These are phyloP conservation scores for Cafeteria roenbergensis DNA, from an alignment of 108 stramenopile species.

Conservation along the genomic window DNA sequence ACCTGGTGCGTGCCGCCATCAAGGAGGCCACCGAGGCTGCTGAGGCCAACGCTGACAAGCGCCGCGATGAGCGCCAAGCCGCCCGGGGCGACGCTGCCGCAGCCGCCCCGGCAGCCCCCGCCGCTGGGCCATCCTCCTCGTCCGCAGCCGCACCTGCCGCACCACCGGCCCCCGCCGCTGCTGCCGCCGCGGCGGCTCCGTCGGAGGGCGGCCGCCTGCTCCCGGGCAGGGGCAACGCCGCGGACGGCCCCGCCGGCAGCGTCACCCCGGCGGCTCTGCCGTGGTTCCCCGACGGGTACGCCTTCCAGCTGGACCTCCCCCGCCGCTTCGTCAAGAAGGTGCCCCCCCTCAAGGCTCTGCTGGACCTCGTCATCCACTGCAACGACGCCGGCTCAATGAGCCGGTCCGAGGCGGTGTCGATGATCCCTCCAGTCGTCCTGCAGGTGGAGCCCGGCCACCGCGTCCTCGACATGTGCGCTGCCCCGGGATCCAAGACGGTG, in stretches of 20 bases:
- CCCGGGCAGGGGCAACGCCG: not conserved
- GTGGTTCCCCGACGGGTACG: not conserved
- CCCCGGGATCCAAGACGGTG: constrained; percentile 91
- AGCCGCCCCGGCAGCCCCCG: too few species aligned
- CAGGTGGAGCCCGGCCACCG: constrained; percentile 58
- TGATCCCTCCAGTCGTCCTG: constrained; percentile 91
- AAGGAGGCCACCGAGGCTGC: not conserved
- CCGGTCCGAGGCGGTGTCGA: constrained; percentile 91
- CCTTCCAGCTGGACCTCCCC: not conserved
- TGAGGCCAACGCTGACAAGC: not conserved
- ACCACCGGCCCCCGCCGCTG: too few species aligned
- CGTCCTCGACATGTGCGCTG: constrained; percentile 90
- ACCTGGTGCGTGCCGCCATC: not conserved
- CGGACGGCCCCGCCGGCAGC: not conserved
- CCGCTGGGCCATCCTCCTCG: too few species aligned
- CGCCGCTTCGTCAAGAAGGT: constrained; percentile 24
- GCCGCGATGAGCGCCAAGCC: too few species aligned
- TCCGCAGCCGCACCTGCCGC: too few species aligned
- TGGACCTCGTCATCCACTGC: constrained; percentile 29
- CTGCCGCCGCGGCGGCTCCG: too few species aligned
- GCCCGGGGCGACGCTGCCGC: too few species aligned
- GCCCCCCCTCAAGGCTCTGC: constrained; percentile 28
- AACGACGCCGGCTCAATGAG: constrained; percentile 58
- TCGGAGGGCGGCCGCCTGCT: too few species aligned
- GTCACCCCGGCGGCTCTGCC: not conserved